Evolutionary conservation across 495 filamentous ascomycete genomes (phyloP).

Genomic region (Talaromyces adpressus): DNA sequence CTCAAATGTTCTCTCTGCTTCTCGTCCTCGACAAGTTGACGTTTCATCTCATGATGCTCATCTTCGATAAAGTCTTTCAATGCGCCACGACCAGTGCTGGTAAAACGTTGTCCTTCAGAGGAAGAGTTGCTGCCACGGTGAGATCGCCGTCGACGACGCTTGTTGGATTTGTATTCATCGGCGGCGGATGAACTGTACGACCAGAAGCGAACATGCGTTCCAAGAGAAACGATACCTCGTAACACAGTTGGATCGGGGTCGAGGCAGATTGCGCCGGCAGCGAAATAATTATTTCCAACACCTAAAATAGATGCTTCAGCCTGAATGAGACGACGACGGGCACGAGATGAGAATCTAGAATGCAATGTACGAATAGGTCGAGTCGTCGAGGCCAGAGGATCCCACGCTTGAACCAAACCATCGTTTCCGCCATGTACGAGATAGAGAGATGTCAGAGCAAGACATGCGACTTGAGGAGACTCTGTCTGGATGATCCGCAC

Average conservation of each 20-base stretch:
- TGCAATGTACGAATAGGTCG: constrained; percentile 83
- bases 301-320: constrained; percentile 60
- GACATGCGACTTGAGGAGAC: constrained; percentile 76
- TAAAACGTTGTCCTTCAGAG: constrained; percentile 47
- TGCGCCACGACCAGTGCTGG: constrained; percentile 52
- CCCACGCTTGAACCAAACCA: constrained; percentile 94
- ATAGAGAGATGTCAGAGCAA: constrained; percentile 83
- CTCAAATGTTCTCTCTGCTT: constrained; percentile 61
- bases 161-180: constrained; percentile 58
- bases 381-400: constrained; percentile 75
- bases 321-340: constrained; percentile 65
- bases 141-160: constrained; percentile 53
- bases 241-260: constrained; percentile 86
- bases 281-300: constrained; percentile 70
- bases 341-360: constrained; percentile 75
- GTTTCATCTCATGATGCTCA: constrained; percentile 70
- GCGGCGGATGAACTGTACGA: constrained; percentile 70
- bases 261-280: constrained; percentile 73
- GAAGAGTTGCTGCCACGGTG: constrained; percentile 52
- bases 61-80: constrained; percentile 74
- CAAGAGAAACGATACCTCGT: constrained; percentile 86
- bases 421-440: constrained; percentile 92
- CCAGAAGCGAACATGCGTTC: constrained; percentile 87
- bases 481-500: constrained; percentile 83
- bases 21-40: constrained; percentile 57